Evolutionary conservation across 257 asterid species (phyloP).

Genomic region (Nicotiana undulata): DNA sequence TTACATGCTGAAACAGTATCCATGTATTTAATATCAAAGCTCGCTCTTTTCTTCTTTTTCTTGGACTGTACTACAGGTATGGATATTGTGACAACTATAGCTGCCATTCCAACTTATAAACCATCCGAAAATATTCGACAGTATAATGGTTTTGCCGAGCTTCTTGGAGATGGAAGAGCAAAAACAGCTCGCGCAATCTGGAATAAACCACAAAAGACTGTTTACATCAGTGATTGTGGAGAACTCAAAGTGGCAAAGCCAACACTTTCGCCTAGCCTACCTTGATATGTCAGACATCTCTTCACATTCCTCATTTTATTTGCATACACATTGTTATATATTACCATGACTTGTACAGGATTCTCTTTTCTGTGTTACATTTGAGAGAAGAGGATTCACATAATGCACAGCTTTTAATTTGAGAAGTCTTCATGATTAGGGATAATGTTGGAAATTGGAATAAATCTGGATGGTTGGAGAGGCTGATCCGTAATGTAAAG

Average conservation of each 20-base stretch:
- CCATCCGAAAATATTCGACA: constrained; percentile 65
- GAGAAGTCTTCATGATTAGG: background rate
- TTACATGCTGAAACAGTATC: background rate
- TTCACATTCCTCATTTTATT: background rate
- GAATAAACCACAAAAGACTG: constrained; percentile 73
- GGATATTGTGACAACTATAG: constrained; percentile 71
- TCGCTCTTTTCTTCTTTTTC: background rate
- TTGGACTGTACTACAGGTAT: constrained; percentile 31
- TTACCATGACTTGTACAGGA: background rate
- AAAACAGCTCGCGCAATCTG: constrained; percentile 76
- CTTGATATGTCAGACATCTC: constrained; percentile 12
- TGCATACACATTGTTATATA: background rate
- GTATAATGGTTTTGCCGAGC: constrained; percentile 81
- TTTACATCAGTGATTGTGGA: constrained; percentile 80
- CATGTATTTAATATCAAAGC: background rate
- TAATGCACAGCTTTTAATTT: background rate
- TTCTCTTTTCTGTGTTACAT: constrained; percentile 6
- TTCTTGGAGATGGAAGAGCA: constrained; percentile 85
- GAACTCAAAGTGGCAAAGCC: constrained; percentile 63
- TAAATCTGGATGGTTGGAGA: background rate
- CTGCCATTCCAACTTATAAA: constrained; percentile 65
- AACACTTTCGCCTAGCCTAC: constrained; percentile 68
- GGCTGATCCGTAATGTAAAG: too few species aligned
- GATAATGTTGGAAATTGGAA: background rate
- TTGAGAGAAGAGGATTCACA: background rate